Base-by-base conservation (phyloP, 306 rosid genomes). In the Dryas drummondii region DNA sequence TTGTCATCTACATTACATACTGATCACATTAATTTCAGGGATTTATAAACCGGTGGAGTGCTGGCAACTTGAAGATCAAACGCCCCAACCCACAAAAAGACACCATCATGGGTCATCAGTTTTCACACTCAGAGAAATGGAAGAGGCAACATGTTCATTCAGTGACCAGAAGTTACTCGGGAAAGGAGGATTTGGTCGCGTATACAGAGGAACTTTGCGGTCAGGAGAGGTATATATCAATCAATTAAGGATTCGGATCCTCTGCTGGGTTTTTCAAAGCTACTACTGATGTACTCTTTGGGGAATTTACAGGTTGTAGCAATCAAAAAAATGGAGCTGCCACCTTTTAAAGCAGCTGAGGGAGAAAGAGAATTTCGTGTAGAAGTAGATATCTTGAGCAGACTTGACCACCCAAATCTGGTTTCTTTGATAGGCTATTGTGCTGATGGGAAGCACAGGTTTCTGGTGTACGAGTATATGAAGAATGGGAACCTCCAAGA, bases 151-250 rank as follows among this genome's bases (percentile, higher is more conserved):
- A 5, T 73, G 84, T 76, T 92, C 97, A 55, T 94, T 94, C 90
- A 86, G 92, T 49, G 99, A 94, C 1, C 86, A 83, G 13, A 94
- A 94, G 73, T 76, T 92, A 15, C 88, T 94, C 3, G 99, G 99
- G 0, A 94, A 92, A 83, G 99, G 99, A 70, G 99, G 99, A 46
- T 94, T 94, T 42, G 99, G 99, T 63, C 87, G 87, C 53, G 99
- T 94, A 51, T 90, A 94, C 80, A 74, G 78, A 3, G 97, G 96
- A 70, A 87, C 86, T 83, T 71, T 94, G 79, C 85, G 79, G 59
- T 87, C 99, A 0, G 96, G 96, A 77, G 99, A 94, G 97, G 98
- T 91, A 72, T 6, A 32, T 32, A 32, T 32, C 37, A 32, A 32
- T 32, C 37, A 2, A 32, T 32, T 32, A 32, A 32, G 37, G 37